Percentiles rank a stretch among this genome's conserved stretches.
phyloP scores from a whole-genome alignment of 2,329 filamentous ascomycete species.

The Aspergillus ochraceoroseus region DNA sequence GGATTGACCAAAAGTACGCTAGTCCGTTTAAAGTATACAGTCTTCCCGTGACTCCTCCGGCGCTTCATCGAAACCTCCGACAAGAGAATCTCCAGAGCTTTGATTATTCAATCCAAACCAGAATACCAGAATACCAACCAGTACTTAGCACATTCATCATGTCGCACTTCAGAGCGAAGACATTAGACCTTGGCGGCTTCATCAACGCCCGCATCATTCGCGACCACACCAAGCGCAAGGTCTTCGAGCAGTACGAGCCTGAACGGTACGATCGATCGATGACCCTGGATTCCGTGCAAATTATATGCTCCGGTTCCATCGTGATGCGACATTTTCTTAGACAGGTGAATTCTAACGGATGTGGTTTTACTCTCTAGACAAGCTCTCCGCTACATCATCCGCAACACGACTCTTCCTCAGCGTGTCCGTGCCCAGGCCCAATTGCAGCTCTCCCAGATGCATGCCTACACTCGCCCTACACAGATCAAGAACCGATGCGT shows the following conservation, averaged over 20 bases:
- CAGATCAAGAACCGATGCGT: conserved; percentile 94
- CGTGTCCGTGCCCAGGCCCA: conserved; percentile 86
- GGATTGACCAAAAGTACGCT: not conserved
- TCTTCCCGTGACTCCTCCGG: conserved; percentile 8
- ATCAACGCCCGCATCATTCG: conserved; percentile 82
- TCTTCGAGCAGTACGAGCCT: conserved; percentile 78
- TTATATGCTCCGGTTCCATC: not conserved
- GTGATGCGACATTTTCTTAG: not conserved
- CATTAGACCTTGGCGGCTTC: conserved; percentile 81
- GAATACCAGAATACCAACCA: not conserved
- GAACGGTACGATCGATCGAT: conserved; percentile 60
- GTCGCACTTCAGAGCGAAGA: conserved; percentile 85
- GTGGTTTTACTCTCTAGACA: conserved; percentile 54
- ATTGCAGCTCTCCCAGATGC: conserved; percentile 89
- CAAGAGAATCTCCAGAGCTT: not conserved
- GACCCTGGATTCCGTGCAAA: conserved; percentile 1
- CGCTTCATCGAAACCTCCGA: conserved; percentile 1
- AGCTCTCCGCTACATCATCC: conserved; percentile 87
- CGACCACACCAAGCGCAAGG: conserved; percentile 94
- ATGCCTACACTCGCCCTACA: conserved; percentile 86
- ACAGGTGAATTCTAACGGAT: not conserved
- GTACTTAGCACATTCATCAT: conserved; percentile 46
- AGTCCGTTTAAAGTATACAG: not conserved
- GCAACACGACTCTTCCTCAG: conserved; percentile 79
- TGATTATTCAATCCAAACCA: not conserved